These are phyloP conservation scores for Chara braunii DNA, from an alignment of 139 green algal species.

Conservation along the genomic window DNA sequence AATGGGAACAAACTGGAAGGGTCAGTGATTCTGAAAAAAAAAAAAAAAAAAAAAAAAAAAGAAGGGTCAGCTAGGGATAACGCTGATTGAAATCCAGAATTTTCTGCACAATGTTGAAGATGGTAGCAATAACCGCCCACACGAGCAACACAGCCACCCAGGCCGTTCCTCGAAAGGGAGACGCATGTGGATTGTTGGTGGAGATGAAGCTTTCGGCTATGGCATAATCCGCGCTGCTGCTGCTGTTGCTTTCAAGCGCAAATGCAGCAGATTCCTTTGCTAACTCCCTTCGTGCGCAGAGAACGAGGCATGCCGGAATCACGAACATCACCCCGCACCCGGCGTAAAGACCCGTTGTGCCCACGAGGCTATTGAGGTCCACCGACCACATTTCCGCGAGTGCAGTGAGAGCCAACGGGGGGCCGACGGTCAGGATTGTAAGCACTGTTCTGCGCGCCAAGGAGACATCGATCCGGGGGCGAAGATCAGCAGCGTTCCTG, in stretches of 20 bases:
- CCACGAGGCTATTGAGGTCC: conserved; percentile 29
- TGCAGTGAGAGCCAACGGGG: neutral
- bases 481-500: too few species aligned
- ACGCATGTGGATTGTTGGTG: neutral
- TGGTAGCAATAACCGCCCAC: neutral
- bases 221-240: neutral
- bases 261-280: neutral
- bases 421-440: neutral
- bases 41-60: neutral
- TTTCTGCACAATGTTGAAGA: neutral
- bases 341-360: conserved; percentile 30
- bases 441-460: too few species aligned
- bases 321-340: conserved; percentile 40
- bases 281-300: conserved; percentile 21
- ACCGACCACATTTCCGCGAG: conserved; percentile 12
- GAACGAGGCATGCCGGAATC: conserved; percentile 40
- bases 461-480: too few species aligned
- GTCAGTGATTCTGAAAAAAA: neutral
- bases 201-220: neutral
- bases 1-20: neutral
- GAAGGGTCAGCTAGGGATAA: neutral
- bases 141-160: neutral
- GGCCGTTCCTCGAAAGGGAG: neutral
- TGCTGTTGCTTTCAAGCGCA: neutral
- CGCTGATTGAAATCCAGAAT: neutral